Percentiles rank a stretch among this genome's conserved stretches.
phyloP scores from a whole-genome alignment of 169 alveolate genomes.

The Miamiensis avidus region DNA sequence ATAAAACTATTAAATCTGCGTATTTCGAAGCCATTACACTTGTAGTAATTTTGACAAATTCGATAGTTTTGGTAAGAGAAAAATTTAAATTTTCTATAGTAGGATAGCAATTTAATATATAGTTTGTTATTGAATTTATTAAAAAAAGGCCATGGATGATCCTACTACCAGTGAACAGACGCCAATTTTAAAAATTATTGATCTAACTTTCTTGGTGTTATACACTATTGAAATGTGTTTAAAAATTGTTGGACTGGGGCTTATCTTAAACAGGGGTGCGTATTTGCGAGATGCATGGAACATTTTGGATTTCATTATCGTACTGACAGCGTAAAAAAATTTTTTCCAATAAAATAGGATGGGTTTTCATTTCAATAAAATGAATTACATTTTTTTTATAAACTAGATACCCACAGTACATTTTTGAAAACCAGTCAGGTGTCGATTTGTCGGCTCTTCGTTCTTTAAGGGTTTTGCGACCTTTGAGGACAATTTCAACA shows the following conservation, averaged over 20 bases:
- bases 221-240: slow-evolving; percentile 82
- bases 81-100: no score
- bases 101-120: no score
- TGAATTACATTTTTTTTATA: no score
- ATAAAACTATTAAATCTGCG: slow-evolving; percentile 53
- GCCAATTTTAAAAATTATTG: slow-evolving; percentile 48
- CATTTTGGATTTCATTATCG: slow-evolving; percentile 82
- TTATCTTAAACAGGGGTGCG: slow-evolving; percentile 67
- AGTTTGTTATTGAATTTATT: background rate
- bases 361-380: no score
- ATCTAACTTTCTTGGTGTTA: slow-evolving; percentile 62
- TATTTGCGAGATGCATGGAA: slow-evolving; percentile 89
- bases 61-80: slow-evolving; percentile 51
- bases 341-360: no score
- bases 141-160: slow-evolving; percentile 62
- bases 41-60: slow-evolving; percentile 71
- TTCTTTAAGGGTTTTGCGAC: slow-evolving; percentile 82
- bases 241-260: slow-evolving; percentile 78
- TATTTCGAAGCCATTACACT: slow-evolving; percentile 74
- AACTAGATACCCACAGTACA: slow-evolving; percentile 41
- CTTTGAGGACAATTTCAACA: slow-evolving; percentile 77
- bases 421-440: slow-evolving; percentile 44
- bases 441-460: slow-evolving; percentile 70
- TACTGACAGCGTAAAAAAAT: slow-evolving; percentile 79
- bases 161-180: slow-evolving; percentile 58